Evolutionary conservation across 2,329 filamentous ascomycete species (phyloP).

Genomic region (Gaeumannomyces tritici): DNA sequence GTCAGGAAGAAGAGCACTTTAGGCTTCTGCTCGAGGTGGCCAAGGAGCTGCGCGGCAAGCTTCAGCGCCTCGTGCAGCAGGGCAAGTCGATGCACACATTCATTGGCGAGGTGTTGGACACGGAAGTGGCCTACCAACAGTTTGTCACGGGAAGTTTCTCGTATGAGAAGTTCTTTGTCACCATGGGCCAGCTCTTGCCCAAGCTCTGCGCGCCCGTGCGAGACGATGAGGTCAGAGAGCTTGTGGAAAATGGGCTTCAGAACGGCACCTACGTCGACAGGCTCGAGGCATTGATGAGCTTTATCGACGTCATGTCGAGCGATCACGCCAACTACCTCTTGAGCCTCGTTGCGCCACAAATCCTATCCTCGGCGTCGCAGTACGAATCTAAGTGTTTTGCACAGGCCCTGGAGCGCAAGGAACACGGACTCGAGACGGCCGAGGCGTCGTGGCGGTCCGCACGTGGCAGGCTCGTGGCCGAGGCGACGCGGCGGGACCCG

Average conservation of each 20-base stretch:
- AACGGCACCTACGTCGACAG: slow-evolving; percentile 63
- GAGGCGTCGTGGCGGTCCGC: slow-evolving; percentile 58
- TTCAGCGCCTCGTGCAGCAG: slow-evolving; percentile 61
- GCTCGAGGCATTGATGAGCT: slow-evolving; percentile 63
- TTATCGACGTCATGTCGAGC: slow-evolving; percentile 68
- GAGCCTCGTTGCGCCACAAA: slow-evolving; percentile 58
- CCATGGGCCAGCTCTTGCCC: slow-evolving; percentile 65
- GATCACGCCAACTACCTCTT: slow-evolving; percentile 79
- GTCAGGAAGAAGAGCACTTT: slow-evolving; percentile 55
- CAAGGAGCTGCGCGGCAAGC: slow-evolving; percentile 59
- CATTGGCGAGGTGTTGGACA: slow-evolving; percentile 67
- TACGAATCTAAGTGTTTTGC: slow-evolving; percentile 70
- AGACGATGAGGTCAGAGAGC: slow-evolving; percentile 63
- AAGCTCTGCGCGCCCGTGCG: slow-evolving; percentile 73
- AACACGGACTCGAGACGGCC: slow-evolving; percentile 47
- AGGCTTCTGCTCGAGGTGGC: slow-evolving; percentile 62
- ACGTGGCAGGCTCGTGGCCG: slow-evolving; percentile 52
- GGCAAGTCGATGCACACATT: slow-evolving; percentile 66
- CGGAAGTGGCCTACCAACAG: slow-evolving; percentile 59
- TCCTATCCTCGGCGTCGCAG: slow-evolving; percentile 60
- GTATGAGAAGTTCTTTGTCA: slow-evolving; percentile 69
- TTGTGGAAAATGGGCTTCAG: slow-evolving; percentile 52
- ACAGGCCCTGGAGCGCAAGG: slow-evolving; percentile 49
- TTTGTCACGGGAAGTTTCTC: slow-evolving; percentile 66
- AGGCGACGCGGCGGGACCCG: slow-evolving; percentile 59